Evolutionary conservation across 768 basidiomycete genomes (phyloP), one percentile per base, ranked within the genome.

Genomic region (Tephrocybe sp.): DNA sequence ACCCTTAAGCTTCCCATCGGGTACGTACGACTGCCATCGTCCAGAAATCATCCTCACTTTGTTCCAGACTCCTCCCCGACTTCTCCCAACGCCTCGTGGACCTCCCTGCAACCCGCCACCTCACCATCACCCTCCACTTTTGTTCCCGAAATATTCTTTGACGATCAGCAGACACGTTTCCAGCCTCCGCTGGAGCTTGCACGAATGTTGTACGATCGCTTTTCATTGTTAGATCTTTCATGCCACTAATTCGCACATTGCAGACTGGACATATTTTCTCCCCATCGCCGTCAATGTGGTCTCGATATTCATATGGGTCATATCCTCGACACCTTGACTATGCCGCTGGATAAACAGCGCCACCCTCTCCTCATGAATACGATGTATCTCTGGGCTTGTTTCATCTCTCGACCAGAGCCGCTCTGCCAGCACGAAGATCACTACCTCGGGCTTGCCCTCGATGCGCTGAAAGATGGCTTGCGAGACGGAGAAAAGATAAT

Each of bases 321-420:
- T 38, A 70, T 92, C 39, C 72, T 83, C 26, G 83, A 86, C 40
- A 82, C 82, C 27, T 69, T 90, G 34, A 69, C 67, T 36, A 70
- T 74, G 5, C 78, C 84, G 13, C 46, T 63, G 4, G 56, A 76
- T 39, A 82, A 87, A 49, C 87, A 86, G 47, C 82, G 82, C 16
- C 89, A 92, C 59, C 84, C 89, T 8, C 81, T 78, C 46, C 76
- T 92, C 12, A 81, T 90, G 75, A 88, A 90, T 60, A 77, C 88
- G 53, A 84, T 91, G 60, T 92, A 84, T 62, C 79, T 91, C 6
- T 90, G 89, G 85, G 85, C 87, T 1, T 91, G 88, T 64, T 88
- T 86, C 62, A 76, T 91, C 32, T 88, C 89, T 9, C 77, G 86
- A 18, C 83, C 87, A 6, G 84, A 82, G 31, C 76, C 81, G 5